Percentiles rank a stretch among this genome's conserved stretches.
phyloP scores from a whole-genome alignment of 352 stramenopile species.

The Phytophthora megakarya region DNA sequence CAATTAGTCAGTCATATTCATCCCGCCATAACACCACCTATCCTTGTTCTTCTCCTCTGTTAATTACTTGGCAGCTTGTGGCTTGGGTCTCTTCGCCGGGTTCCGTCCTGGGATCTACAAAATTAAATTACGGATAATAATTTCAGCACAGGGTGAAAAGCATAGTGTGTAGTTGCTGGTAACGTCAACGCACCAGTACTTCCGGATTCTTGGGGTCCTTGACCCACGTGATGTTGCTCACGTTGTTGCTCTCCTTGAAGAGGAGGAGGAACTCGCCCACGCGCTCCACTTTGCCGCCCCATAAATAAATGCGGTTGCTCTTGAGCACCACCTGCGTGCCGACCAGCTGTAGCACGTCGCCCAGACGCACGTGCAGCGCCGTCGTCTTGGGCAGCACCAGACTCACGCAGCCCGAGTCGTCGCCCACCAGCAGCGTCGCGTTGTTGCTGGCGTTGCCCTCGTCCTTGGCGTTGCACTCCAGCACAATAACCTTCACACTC shows the following conservation, averaged over 20 bases:
- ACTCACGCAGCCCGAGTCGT: constrained; percentile 81
- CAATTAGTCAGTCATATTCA: not conserved
- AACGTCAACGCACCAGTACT: constrained; percentile 43
- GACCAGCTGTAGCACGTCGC: constrained; percentile 75
- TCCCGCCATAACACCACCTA: constrained; percentile 9
- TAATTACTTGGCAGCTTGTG: constrained; percentile 30
- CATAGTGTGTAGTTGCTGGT: too few relatives aligned
- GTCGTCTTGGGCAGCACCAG: constrained; percentile 78
- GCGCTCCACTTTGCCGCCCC: constrained; percentile 81
- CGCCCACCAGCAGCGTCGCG: constrained; percentile 80
- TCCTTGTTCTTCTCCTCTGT: not conserved
- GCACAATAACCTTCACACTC: constrained; percentile 79
- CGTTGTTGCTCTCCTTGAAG: constrained; percentile 84
- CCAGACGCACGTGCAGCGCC: constrained; percentile 68
- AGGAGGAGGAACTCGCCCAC: constrained; percentile 86
- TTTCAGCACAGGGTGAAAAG: not conserved
- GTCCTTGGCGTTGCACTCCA: constrained; percentile 86
- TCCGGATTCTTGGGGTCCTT: constrained; percentile 81
- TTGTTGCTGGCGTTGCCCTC: constrained; percentile 75
- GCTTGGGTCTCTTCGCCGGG: constrained; percentile 61
- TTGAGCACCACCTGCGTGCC: constrained; percentile 81
- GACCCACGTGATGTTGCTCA: constrained; percentile 85
- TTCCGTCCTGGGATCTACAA: constrained; percentile 61
- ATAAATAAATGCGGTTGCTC: constrained; percentile 79
- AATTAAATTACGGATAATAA: not conserved